Conservation (phyloP, 2,329 filamentous ascomycete species). For the Diaporthe sp. region DNA sequence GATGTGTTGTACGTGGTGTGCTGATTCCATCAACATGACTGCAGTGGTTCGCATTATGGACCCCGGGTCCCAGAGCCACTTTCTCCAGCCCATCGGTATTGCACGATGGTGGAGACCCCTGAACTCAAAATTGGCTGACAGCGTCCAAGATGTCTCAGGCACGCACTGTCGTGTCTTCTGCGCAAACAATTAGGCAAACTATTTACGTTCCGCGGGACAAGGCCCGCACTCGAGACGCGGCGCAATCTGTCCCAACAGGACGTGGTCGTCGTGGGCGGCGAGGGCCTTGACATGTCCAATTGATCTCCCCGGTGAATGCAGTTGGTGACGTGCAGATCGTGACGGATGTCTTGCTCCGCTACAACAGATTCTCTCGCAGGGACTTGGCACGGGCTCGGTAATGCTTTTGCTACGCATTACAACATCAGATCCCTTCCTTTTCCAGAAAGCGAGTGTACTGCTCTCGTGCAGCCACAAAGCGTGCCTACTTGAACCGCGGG, state of each 20-base stretch:
- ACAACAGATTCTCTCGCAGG: background rate
- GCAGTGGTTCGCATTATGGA: background rate
- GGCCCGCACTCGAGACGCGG: background rate
- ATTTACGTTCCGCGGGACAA: background rate
- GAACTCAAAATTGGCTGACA: background rate
- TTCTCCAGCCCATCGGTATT: background rate
- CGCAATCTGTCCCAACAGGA: background rate
- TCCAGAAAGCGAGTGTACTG: background rate
- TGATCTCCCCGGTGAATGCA: background rate
- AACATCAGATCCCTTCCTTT: background rate
- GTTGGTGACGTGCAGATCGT: constrained; percentile 1
- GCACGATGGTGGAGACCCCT: background rate
- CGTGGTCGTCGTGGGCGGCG: background rate
- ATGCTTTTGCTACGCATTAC: background rate
- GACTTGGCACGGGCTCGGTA: background rate
- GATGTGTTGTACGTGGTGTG: background rate
- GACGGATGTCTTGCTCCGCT: background rate
- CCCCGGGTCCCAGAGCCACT: background rate
- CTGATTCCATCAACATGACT: background rate
- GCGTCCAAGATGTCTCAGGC: background rate
- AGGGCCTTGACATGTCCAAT: background rate
- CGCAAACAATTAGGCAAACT: background rate
- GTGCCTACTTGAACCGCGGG: background rate
- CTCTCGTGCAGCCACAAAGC: background rate
- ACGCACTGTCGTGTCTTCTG: background rate